Conservation (phyloP, 495 filamentous ascomycete species). For the Parmelia sp. region DNA sequence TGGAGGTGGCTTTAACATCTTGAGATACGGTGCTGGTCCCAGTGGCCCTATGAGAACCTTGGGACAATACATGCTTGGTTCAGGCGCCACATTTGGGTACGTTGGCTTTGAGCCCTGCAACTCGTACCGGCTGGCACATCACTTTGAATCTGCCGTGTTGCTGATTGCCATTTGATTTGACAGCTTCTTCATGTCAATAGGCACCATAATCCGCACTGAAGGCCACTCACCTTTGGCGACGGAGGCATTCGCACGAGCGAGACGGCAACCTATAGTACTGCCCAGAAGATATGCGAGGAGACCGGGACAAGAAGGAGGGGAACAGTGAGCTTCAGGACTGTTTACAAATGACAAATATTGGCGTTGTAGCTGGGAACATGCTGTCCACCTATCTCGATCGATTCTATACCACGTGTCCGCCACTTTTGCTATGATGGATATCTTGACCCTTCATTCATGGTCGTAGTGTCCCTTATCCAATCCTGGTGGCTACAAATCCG, state of each 20-base stretch:
- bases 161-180: constrained; percentile 18
- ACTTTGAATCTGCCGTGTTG: not conserved
- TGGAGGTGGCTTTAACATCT: constrained; percentile 83
- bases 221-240: constrained; percentile 53
- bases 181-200: constrained; percentile 99
- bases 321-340: not conserved
- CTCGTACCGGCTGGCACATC: not conserved
- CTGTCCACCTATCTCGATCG: not conserved
- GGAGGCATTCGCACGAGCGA: constrained; percentile 55
- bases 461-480: not conserved
- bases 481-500: too few relatives aligned
- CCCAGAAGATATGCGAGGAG: constrained; percentile 33
- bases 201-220: constrained; percentile 89
- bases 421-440: not conserved
- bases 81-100: constrained; percentile 93
- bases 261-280: constrained; percentile 58
- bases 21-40: constrained; percentile 85
- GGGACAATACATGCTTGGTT: constrained; percentile 96
- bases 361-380: not conserved
- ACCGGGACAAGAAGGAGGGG: not conserved
- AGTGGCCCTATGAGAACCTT: constrained; percentile 90
- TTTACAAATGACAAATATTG: not conserved
- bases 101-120: constrained; percentile 25
- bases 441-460: not conserved
- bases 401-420: not conserved